These are phyloP conservation scores for Rhodotorula sphaerocarpa DNA, from an alignment of 768 basidiomycete genomes.

Conservation along the genomic window DNA sequence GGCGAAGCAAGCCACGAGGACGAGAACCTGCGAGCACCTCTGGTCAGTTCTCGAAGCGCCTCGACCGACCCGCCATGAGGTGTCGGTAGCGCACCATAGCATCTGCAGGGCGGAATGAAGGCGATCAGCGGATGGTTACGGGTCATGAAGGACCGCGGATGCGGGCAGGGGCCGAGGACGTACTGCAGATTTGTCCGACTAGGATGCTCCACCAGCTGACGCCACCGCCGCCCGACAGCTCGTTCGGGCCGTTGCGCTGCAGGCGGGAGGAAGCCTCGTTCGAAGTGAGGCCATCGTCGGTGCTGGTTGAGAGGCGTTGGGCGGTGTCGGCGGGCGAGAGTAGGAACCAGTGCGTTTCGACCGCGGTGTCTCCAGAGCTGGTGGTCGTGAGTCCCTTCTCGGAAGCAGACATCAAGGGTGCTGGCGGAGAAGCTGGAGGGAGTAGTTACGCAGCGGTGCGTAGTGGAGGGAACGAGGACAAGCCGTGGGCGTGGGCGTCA, in stretches of 20 bases:
- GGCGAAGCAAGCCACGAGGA: slow-evolving; percentile 43
- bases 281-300: slow-evolving; percentile 11
- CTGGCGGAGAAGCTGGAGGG: slow-evolving; percentile 14
- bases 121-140: neutral
- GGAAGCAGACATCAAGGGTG: neutral
- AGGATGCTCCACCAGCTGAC: slow-evolving; percentile 40
- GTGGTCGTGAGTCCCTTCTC: no score
- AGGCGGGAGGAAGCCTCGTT: slow-evolving; percentile 4
- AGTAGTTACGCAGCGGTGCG: slow-evolving; percentile 2
- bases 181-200: slow-evolving; percentile 42
- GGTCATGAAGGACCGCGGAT: no score
- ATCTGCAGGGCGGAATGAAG: neutral
- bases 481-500: slow-evolving; percentile 1
- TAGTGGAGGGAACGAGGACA: no score
- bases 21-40: slow-evolving; percentile 27
- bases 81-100: neutral
- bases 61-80: neutral
- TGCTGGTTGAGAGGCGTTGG: slow-evolving; percentile 9
- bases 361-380: slow-evolving; percentile 6
- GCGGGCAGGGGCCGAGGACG: slow-evolving; percentile 22
- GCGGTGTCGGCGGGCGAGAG: slow-evolving; percentile 14
- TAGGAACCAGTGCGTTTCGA: slow-evolving; percentile 23
- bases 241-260: slow-evolving; percentile 23
- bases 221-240: slow-evolving; percentile 28
- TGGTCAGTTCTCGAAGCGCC: neutral